Evolutionary conservation across 2,329 filamentous ascomycete genomes (phyloP), one percentile per base, ranked within the genome.

Genomic region (Cytospora leucostoma): DNA sequence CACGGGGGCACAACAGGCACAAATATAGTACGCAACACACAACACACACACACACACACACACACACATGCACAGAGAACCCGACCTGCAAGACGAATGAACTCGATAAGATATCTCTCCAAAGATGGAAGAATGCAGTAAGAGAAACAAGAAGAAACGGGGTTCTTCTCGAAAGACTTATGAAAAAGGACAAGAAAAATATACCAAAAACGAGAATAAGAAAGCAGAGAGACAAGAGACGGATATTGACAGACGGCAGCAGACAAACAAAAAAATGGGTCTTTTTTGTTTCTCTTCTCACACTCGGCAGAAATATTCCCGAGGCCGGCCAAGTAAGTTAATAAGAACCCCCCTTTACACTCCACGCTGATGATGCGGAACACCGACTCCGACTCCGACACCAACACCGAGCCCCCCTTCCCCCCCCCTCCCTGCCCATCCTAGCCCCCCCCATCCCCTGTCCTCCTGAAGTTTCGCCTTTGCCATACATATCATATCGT

Each of bases 351-450:
- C 50, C 59, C 38, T 55, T 55, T 55, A 38, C 59, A 61, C 59
- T 61, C 52, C 59, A 61, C 59, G 59, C 59, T 61, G 59, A 61
- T 60, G 58, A 61, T 61, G 59, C 59, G 59, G 59, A 61, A 61
- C 59, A 61, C 59, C 54, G 51, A 61, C 59, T 49, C 59, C 54
- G 51, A 61, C 59, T 49, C 58, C 58, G 58, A 61, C 58, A 61
- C 59, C 59, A 51, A 61, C 51, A 52, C 59, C 54, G 49, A 61
- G 33, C 34, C 51, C 51, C 21, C 58, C 37, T 19, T 27, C 51
- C 21, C 35, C 57, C 32, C 51, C 37, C 19, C 51, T n/a, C 32
- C 13, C 51, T 27, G 27, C 27, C 27, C 27, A 27, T 27, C 27
- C 27, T 27, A 27, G 27, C 27, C 27, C 51, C 21, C 58, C 51